A percentile compares a stretch with the other conserved stretches of the same genome.
Conservation (phyloP, 495 filamentous ascomycete genomes). For the Lasiosphaeria hispida region DNA sequence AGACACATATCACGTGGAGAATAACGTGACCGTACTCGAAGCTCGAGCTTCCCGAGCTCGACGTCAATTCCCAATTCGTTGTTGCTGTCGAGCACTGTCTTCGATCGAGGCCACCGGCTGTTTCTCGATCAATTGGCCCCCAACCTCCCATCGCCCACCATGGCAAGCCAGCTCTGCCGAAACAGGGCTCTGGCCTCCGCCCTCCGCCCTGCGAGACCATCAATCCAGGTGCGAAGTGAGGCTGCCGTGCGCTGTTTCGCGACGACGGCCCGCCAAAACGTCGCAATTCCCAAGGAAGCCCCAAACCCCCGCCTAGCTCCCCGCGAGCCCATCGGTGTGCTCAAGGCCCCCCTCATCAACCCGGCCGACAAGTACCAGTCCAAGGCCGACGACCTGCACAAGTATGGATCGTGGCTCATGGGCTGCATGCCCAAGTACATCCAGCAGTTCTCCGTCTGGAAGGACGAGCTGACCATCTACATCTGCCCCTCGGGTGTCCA, state of each 20-base stretch:
- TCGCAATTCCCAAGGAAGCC: conserved; percentile 55
- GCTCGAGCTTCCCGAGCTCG: conserved; percentile 28
- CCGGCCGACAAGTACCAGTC: conserved; percentile 87
- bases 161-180: conserved; percentile 65
- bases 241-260: conserved; percentile 52
- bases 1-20: conserved; percentile 7
- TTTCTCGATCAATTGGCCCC: conserved; percentile 43
- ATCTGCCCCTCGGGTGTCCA: conserved; percentile 83
- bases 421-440: conserved; percentile 96
- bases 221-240: conserved; percentile 26
- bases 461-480: conserved; percentile 95
- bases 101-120: conserved; percentile 27
- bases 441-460: conserved; percentile 99
- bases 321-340: conserved; percentile 49
- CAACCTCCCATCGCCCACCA: conserved; percentile 46
- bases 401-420: conserved; percentile 94
- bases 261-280: conserved; percentile 41
- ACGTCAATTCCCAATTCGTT: conserved; percentile 22
- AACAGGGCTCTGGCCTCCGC: conserved; percentile 60
- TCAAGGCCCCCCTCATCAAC: conserved; percentile 81
- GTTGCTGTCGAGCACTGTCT: conserved; percentile 10
- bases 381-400: conserved; percentile 80
- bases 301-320: conserved; percentile 69
- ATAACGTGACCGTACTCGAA: conserved; percentile 6
- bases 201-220: conserved; percentile 52